A percentile compares a stretch with the other conserved stretches of the same genome.
phyloP scores from a whole-genome alignment of 1,284 basidiomycete species.

The Rhodofomes roseus region DNA sequence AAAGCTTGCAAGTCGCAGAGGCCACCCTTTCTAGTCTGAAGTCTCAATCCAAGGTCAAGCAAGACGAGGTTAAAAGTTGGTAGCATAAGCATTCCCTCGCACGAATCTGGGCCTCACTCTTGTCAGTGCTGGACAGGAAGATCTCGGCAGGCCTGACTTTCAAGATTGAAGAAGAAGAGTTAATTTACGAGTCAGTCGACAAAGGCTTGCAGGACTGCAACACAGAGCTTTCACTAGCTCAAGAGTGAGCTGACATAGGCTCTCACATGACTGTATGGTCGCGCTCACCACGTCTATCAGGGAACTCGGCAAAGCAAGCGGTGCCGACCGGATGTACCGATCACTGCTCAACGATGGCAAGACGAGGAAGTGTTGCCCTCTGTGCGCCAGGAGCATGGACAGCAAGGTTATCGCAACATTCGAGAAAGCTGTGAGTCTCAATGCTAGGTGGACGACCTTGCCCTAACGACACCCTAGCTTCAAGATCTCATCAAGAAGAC shows the following conservation, averaged over 20 bases:
- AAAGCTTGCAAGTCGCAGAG: slow-evolving; percentile 58
- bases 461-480: slow-evolving; percentile 37
- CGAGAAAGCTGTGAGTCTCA: slow-evolving; percentile 58
- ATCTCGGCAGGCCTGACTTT: neutral
- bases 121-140: slow-evolving; percentile 50
- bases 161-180: slow-evolving; percentile 26
- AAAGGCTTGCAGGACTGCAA: slow-evolving; percentile 13
- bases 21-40: slow-evolving; percentile 56
- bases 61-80: slow-evolving; percentile 60
- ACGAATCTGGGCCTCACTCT: neutral
- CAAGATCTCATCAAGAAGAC: slow-evolving; percentile 51
- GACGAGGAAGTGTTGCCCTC: slow-evolving; percentile 66
- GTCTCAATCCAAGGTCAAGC: slow-evolving; percentile 59
- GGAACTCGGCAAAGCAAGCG: slow-evolving; percentile 29
- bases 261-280: neutral
- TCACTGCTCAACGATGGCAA: slow-evolving; percentile 59
- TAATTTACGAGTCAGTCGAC: neutral
- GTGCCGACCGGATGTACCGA: slow-evolving; percentile 57
- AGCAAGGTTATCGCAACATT: slow-evolving; percentile 60
- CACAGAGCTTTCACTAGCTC: slow-evolving; percentile 48
- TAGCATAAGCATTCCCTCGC: neutral
- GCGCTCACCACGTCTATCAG: slow-evolving; percentile 13
- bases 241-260: slow-evolving; percentile 41
- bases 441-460: neutral
- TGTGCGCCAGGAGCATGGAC: slow-evolving; percentile 72